phyloP scores from a whole-genome alignment of 176 grass and related monocot genomes.

The Metroxylon sagu region DNA sequence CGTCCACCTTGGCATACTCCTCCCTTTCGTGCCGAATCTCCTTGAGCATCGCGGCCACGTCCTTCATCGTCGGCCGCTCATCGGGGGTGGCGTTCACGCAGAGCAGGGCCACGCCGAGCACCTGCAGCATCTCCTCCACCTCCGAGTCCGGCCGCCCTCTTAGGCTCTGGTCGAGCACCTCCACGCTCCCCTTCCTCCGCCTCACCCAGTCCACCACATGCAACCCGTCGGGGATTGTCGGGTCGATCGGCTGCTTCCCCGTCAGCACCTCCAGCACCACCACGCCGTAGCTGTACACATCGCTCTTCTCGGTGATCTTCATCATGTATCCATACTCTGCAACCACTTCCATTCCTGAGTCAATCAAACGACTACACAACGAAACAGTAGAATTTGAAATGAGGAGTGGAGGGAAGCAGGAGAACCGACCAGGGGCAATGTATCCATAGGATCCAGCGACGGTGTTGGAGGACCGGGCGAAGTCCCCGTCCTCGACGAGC shows the following conservation, averaged over 20 bases:
- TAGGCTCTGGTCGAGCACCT: conserved; percentile 58
- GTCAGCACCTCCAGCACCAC: conserved; percentile 95
- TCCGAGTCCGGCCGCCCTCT: conserved; percentile 30
- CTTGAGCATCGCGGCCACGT: conserved; percentile 76
- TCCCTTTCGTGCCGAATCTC: conserved; percentile 81
- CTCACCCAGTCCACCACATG: conserved; percentile 94
- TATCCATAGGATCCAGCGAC: conserved; percentile 93
- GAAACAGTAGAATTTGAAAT: conserved; percentile 5
- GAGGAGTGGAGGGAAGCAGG: no score
- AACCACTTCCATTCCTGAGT: background rate
- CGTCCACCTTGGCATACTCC: conserved; percentile 52
- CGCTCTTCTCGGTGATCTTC: conserved; percentile 95
- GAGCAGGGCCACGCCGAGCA: conserved; percentile 71
- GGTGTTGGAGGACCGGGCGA: conserved; percentile 70
- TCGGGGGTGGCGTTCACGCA: conserved; percentile 64
- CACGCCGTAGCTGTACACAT: conserved; percentile 96
- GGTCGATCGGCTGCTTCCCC: conserved; percentile 89
- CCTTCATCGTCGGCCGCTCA: conserved; percentile 86
- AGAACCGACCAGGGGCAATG: conserved; percentile 63
- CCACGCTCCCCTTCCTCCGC: conserved; percentile 31
- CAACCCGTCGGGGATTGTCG: conserved; percentile 66
- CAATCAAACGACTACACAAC: background rate
- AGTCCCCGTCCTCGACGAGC: conserved; percentile 82
- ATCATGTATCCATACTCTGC: conserved; percentile 98
- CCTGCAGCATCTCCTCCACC: conserved; percentile 87